Evolutionary conservation across 441 rosid species (phyloP).

Genomic region (Theobroma grandiflorum): DNA sequence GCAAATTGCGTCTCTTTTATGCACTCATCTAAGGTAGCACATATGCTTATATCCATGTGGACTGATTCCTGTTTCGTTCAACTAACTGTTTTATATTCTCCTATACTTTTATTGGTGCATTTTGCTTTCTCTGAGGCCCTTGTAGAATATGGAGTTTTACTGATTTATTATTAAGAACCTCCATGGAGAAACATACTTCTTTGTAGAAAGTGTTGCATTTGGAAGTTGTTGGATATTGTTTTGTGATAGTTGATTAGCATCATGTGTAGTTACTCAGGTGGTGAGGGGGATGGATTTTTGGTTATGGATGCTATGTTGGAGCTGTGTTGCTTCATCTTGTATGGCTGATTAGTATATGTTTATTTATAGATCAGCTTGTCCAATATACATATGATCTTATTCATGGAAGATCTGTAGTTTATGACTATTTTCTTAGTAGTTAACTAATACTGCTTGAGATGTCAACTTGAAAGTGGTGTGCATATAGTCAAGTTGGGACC

Average conservation of each 20-base stretch:
- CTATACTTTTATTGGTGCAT: not conserved
- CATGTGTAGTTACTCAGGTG: not conserved
- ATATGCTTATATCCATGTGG: constrained; percentile 5
- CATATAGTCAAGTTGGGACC: not conserved
- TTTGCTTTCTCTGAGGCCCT: not conserved
- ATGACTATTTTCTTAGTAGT: not conserved
- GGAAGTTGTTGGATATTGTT: constrained; percentile 15
- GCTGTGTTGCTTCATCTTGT: not conserved
- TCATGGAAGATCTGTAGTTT: not conserved
- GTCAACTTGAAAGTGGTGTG: constrained; percentile 7
- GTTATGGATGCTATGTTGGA: constrained; percentile 4
- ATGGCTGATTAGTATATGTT: not conserved
- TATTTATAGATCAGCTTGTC: not conserved
- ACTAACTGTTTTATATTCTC: constrained; percentile 1
- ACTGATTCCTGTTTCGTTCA: not conserved
- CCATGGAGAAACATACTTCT: not conserved
- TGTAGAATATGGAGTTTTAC: not conserved
- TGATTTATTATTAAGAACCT: not conserved
- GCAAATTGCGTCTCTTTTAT: not conserved
- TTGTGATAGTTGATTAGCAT: constrained; percentile 3
- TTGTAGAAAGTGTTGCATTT: not conserved
- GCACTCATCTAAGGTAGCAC: not conserved
- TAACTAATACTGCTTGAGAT: not conserved
- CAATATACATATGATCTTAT: not conserved
- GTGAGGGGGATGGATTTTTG: not conserved